These are phyloP conservation scores for Stagonosporopsis cucurbitacearum DNA, from an alignment of 2,329 filamentous ascomycete species.

Conservation along the genomic window DNA sequence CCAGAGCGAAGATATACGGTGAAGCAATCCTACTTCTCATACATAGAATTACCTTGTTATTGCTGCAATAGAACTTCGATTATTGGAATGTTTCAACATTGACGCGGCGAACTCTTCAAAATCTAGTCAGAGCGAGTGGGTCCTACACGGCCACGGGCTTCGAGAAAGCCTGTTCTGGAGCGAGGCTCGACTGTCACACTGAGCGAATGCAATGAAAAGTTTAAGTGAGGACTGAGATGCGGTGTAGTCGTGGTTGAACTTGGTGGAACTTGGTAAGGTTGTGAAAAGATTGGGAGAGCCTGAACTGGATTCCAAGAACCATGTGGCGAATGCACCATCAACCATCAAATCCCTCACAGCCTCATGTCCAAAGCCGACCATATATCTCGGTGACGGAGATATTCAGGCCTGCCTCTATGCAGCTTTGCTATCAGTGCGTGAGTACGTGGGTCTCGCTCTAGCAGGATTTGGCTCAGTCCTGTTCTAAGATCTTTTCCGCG, in stretches of 20 bases:
- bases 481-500: too few relatives aligned
- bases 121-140: not conserved
- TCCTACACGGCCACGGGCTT: not conserved
- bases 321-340: too few relatives aligned
- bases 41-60: not conserved
- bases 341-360: too few relatives aligned
- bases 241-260: conserved; percentile 11
- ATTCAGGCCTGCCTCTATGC: not conserved
- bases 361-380: not conserved
- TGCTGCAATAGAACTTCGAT: not conserved
- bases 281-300: too few relatives aligned
- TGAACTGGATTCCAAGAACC: too few relatives aligned
- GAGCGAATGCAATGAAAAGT: too few relatives aligned
- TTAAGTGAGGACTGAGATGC: not conserved
- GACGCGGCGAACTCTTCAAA: not conserved
- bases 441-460: not conserved
- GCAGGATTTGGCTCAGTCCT: not conserved
- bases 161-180: not conserved
- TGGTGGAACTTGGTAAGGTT: not conserved
- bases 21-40: not conserved
- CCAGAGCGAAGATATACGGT: conserved; percentile 56
- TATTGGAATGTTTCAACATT: not conserved
- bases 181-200: not conserved
- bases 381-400: too few relatives aligned
- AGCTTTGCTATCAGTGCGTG: not conserved